These are phyloP conservation scores for Colletotrichum tropicicola DNA, from an alignment of 2,329 filamentous ascomycete species.

Conservation along the genomic window DNA sequence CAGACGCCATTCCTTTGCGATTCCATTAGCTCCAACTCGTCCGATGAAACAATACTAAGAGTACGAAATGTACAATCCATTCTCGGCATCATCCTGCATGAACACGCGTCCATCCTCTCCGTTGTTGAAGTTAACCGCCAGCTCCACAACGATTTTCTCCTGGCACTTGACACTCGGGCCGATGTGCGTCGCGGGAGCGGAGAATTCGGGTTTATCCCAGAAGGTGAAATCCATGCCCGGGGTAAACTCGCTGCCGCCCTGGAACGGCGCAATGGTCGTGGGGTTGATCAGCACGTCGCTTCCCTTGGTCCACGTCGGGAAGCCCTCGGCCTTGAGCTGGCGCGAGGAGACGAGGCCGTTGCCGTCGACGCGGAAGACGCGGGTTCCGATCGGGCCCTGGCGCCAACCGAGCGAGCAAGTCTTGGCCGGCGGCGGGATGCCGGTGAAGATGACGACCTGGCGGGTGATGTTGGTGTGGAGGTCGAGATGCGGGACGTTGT, in stretches of 20 bases:
- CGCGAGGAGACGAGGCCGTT: slow-evolving; percentile 34
- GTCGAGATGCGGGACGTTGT: slow-evolving; percentile 34
- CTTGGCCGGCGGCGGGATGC: slow-evolving; percentile 39
- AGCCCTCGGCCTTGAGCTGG: slow-evolving; percentile 13
- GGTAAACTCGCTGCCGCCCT: neutral
- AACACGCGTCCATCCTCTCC: slow-evolving; percentile 13
- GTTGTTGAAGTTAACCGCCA: slow-evolving; percentile 14
- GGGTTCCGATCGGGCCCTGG: slow-evolving; percentile 46
- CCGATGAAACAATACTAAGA: neutral
- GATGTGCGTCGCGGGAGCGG: neutral
- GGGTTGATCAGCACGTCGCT: slow-evolving; percentile 12
- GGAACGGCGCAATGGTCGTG: slow-evolving; percentile 8
- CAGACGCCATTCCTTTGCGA: neutral
- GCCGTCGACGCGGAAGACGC: slow-evolving; percentile 45
- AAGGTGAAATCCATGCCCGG: slow-evolving; percentile 13
- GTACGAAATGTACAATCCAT: slow-evolving; percentile 12
- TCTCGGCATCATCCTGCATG: slow-evolving; percentile 18
- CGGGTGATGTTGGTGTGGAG: slow-evolving; percentile 33
- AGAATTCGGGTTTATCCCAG: slow-evolving; percentile 9
- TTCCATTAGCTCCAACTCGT: neutral
- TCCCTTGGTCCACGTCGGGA: slow-evolving; percentile 1
- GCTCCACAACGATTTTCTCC: slow-evolving; percentile 16
- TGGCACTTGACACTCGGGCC: slow-evolving; percentile 8
- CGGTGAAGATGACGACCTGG: slow-evolving; percentile 43
- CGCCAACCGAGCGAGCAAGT: slow-evolving; percentile 40